Base-by-base conservation (phyloP, 2,329 filamentous ascomycete species). In the Talaromyces sp. region DNA sequence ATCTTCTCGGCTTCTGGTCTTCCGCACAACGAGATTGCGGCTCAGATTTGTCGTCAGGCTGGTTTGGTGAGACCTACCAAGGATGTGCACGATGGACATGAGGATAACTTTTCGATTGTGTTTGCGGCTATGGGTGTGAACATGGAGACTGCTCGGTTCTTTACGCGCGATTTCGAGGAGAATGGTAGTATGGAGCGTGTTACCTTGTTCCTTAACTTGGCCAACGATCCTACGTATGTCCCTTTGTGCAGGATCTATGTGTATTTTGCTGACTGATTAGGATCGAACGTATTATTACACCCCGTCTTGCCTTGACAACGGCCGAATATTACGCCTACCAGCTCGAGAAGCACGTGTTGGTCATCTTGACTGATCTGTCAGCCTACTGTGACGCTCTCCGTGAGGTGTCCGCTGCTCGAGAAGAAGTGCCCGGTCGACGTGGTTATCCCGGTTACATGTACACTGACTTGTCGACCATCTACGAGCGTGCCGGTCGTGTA, bases 401-500 rank as follows among this genome's bases (percentile, higher is more conserved):
- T 87, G 95, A 99, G 82, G 95, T 99, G 60, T 99, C 95, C 15
- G 94, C 95, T 63, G 95, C 95, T 62, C 89, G 95, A 83, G 95
- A 99, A 86, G 95, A 99, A 89, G 95, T 99, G 51, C 95, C 95
- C 47, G 95, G 95, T 86, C 94, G 95, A 80, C 94, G 95, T 89
- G 95, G 95, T 87, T 99, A 95, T 84, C 95, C 95, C 63, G 95
- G 95, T 91, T 99, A 99, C 87, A 99, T 99, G 95, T 99, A 99
- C 86, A 99, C 95, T 72, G 96, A 99, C 88, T 91, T 99, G 89
- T 97, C 95, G 67, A 99, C 95, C 76, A 97, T 99, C 75, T 99
- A 99, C 85, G 95, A 99, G 83, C 93, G 95, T 83, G 95, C 95
- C 72, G 95, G 95, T 76, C 95, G 95, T 91, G 95, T 99, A 60